These are phyloP conservation scores for Phytophthora europaea DNA, from an alignment of 352 stramenopile genomes.

Conservation along the genomic window DNA sequence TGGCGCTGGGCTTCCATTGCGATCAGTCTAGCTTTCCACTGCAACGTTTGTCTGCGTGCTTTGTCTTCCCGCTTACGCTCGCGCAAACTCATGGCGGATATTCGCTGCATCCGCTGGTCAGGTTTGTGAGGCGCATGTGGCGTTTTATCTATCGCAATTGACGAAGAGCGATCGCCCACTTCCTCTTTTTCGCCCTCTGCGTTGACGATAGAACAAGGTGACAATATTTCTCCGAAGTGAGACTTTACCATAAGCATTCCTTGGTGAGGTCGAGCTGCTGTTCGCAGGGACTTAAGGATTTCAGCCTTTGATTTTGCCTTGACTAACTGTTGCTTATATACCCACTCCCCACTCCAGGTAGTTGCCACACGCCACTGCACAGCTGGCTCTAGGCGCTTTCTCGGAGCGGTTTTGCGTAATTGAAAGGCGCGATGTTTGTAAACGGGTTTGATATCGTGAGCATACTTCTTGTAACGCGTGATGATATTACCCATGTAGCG, in stretches of 20 bases:
- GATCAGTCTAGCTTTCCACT: conserved; percentile 62
- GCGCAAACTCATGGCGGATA: conserved; percentile 27
- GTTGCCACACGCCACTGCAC: conserved; percentile 59
- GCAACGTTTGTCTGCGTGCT: conserved; percentile 40
- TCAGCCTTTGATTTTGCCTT: conserved; percentile 41
- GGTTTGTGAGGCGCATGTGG: conserved; percentile 6
- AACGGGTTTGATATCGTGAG: conserved; percentile 63
- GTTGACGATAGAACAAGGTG: conserved; percentile 24
- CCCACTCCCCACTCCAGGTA: conserved; percentile 75
- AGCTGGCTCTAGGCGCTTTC: conserved; percentile 37
- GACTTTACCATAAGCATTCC: conserved; percentile 57
- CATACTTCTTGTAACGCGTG: conserved; percentile 69
- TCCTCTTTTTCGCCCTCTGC: neutral
- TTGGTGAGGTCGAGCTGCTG: conserved; percentile 31
- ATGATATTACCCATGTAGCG: conserved; percentile 70
- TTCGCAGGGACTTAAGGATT: conserved; percentile 54
- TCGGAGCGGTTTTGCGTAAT: conserved; percentile 28
- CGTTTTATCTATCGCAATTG: neutral
- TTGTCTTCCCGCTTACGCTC: conserved; percentile 37
- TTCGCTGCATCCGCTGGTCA: conserved; percentile 36
- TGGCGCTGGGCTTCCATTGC: conserved; percentile 68
- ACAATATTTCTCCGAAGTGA: conserved; percentile 60
- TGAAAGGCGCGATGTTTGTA: conserved; percentile 58
- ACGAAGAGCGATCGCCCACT: neutral
- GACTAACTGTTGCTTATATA: conserved; percentile 58